Base-by-base conservation (phyloP, 768 basidiomycete species). In the Leccinum ochraceum region DNA sequence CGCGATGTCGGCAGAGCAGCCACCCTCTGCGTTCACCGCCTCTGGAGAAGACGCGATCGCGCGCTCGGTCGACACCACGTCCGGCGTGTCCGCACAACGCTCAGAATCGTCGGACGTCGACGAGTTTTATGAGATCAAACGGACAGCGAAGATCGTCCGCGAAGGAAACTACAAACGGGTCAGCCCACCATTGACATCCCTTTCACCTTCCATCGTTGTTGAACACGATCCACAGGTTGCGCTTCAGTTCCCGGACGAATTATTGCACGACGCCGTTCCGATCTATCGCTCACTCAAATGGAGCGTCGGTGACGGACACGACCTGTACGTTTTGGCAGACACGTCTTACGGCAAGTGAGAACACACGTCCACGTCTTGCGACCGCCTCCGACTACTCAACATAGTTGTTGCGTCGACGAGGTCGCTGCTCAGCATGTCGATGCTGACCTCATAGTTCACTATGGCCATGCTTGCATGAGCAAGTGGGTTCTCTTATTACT, bases 381-480 rank as follows among this genome's bases (percentile, higher is more conserved):
- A 37, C 53, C n/a, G 10, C 4, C 48, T 26, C 9, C 51, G 16
- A 52, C 44, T 5, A 34, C 59, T 68, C 28, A 62, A 26, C 34
- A n/a, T 49, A 68, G 95, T 68, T 99, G 97, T 69, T 98, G 97
- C 71, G 94, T 96, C 3, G 97, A 99, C 68, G 93, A 98, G 66
- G 90, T 98, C 6, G 90, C 95, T 6, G 95, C 96, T 4, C 89
- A 94, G 67, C 97, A 99, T 69, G 87, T 95, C 51, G 87, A 95
- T 63, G 94, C 95, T 0, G 92, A 98, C 69, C 85, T 88, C 8
- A 81, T 97, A 63, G 88, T 99, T 3, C 96, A 99, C 69, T 98
- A 97, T 68, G 96, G 96, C 2, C 92, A 97, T 77, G 95, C 96
- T 0, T 99, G 97, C 73, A 84, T 98, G 79, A 94, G 90, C 71